phyloP scores from a whole-genome alignment of 345 rosid species.

The Sonneratia caseolaris region DNA sequence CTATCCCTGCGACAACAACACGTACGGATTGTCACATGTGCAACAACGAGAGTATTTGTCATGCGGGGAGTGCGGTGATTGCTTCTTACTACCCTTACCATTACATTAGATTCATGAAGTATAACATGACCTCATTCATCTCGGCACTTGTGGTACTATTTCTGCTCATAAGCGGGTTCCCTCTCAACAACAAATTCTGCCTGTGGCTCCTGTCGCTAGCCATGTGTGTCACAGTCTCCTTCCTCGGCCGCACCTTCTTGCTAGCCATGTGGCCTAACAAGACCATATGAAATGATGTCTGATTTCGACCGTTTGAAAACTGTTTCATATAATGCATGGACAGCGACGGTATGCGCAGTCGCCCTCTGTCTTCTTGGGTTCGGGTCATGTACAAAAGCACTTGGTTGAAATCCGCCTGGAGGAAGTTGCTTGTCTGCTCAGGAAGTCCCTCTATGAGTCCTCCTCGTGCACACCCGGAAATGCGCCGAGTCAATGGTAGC shows the following conservation, averaged over 20 bases:
- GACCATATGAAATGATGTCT: not conserved
- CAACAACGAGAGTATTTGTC: not conserved
- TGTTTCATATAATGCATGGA: no score
- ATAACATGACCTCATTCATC: not conserved
- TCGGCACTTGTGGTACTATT: not conserved
- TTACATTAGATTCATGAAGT: not conserved
- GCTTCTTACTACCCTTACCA: not conserved
- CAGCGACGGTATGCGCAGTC: no score
- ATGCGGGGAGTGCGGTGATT: not conserved
- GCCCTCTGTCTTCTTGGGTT: no score
- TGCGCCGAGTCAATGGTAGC: no score
- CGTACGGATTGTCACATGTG: not conserved
- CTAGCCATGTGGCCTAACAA: not conserved
- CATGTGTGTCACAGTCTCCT: not conserved
- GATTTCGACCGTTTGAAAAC: no score
- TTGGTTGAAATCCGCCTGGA: no score
- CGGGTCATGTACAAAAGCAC: no score
- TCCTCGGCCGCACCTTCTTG: slow-evolving; percentile 1
- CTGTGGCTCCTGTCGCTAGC: not conserved
- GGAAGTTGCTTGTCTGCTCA: no score
- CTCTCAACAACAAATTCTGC: not conserved
- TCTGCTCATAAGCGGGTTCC: slow-evolving; percentile 2
- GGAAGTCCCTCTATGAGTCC: no score
- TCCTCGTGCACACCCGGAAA: no score
- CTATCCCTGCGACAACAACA: not conserved